Conservation (phyloP, 768 basidiomycete genomes). For the Goffeauzyma gilvescens region DNA sequence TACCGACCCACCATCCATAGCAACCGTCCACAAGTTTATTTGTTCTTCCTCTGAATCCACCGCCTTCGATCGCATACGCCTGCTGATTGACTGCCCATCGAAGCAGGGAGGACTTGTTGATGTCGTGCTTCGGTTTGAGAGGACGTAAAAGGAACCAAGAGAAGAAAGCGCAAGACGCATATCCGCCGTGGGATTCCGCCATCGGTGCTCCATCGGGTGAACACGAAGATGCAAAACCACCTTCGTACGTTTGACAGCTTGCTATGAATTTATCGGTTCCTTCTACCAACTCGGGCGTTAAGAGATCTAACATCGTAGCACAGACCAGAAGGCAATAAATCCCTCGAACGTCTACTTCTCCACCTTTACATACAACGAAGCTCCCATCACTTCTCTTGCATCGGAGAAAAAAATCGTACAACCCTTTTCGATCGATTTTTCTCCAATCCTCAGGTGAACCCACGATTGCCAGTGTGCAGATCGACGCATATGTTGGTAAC, state of each 20-base stretch:
- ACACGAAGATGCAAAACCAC: constrained; percentile 69
- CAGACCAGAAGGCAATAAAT: constrained; percentile 77
- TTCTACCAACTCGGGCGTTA: constrained; percentile 69
- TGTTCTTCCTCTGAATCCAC: constrained; percentile 79
- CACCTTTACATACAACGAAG: constrained; percentile 67
- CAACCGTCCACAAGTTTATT: constrained; percentile 99
- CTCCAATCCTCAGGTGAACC: constrained; percentile 47
- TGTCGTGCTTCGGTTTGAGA: constrained; percentile 10
- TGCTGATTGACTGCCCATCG: constrained; percentile 79
- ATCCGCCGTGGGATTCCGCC: constrained; percentile 94
- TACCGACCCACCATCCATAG: constrained; percentile 99
- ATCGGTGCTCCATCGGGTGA: constrained; percentile 40
- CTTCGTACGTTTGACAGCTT: constrained; percentile 89
- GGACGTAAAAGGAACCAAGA: constrained; percentile 58
- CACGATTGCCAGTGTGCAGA: constrained; percentile 64
- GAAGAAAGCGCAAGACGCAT: constrained; percentile 82
- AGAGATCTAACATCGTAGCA: constrained; percentile 60
- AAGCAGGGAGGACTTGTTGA: constrained; percentile 46
- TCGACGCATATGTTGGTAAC: constrained; percentile 71
- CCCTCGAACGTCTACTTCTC: constrained; percentile 92
- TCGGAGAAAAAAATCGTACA: constrained; percentile 78
- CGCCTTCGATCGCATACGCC: constrained; percentile 59
- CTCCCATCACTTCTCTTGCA: constrained; percentile 85
- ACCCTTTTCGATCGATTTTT: constrained; percentile 54
- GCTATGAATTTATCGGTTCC: constrained; percentile 62